These are phyloP conservation scores for Cryptosporidium sp. DNA, from an alignment of 169 alveolate genomes.

Conservation along the genomic window DNA sequence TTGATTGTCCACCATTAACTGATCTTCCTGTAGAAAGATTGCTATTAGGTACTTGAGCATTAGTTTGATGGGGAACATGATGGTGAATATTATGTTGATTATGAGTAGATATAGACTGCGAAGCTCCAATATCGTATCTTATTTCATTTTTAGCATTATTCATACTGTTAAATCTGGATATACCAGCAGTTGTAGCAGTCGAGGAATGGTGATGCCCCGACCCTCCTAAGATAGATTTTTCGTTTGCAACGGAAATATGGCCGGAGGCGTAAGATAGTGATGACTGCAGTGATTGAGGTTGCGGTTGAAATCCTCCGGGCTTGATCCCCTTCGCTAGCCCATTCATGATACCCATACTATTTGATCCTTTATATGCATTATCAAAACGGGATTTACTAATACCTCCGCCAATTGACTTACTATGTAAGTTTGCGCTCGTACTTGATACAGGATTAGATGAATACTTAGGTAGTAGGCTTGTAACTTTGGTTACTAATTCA, in stretches of 20 bases:
- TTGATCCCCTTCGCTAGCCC: not conserved
- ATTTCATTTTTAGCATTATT: constrained; percentile 7
- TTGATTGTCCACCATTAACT: constrained; percentile 19
- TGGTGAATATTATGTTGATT: constrained; percentile 1
- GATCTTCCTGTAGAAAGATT: constrained; percentile 27
- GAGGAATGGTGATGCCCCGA: not conserved
- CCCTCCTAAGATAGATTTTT: not conserved
- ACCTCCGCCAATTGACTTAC: not conserved
- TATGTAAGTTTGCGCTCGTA: not conserved
- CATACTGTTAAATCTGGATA: not conserved
- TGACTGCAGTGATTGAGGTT: constrained; percentile 1
- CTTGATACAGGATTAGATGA: not conserved
- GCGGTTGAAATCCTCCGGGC: not conserved
- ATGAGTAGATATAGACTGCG: not conserved
- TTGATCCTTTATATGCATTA: constrained; percentile 13
- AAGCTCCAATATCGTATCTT: constrained; percentile 19
- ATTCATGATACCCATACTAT: not conserved
- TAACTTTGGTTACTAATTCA: constrained; percentile 54
- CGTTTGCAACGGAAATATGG: not conserved
- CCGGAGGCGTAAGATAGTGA: not conserved
- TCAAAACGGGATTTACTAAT: constrained; percentile 51
- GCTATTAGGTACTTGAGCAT: constrained; percentile 24
- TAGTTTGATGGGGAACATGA: constrained; percentile 12
- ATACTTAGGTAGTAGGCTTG: constrained; percentile 34
- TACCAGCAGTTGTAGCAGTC: not conserved